Evolutionary conservation across 2,329 filamentous ascomycete species (phyloP), one percentile per base, ranked within the genome.

Genomic region (Cercospora beticola): DNA sequence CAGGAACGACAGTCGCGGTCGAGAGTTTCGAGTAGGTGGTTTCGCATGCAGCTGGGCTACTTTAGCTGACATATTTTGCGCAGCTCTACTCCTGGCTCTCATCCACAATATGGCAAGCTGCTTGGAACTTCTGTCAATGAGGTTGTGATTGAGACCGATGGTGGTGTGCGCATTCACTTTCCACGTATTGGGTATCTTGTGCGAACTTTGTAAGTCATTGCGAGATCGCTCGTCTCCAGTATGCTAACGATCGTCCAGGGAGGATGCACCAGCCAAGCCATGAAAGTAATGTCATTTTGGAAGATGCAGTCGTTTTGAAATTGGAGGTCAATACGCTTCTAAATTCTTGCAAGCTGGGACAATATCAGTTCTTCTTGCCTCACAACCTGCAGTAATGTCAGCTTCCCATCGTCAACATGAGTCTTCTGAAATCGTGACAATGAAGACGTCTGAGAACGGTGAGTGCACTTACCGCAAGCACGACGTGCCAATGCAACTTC

Each of bases 151-250:
- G 75, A 76, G 57, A 62, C 77, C 36, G 75, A 74, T 36, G 71
- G 74, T 69, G 75, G 75, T 10, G 64, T 78, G 23, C 69, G 72
- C 0, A 52, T 81, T 31, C 80, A 82, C 62, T 82, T 81, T 66
- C 80, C 81, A 0, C 74, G 78, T 4, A 78, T 79, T 68, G 80
- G 81, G 26, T 81, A 81, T 68, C 73, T 76, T 46, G 70, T 77
- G 9, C 68, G 72, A 12, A 57, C 36, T 36, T 64, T 66, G 66
- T 70, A 70, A 66, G 59, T 62, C 5, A 12, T 59, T 23, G 26
- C 18, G 16, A 31, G 12, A n/a, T 6, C 16, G 5, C 3, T 9
- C 6, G 33, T 49, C 31, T 21, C 7, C 62, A 4, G 14, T 28
- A 31, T 57, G 33, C 62, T 64, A 31, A 64, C 14, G 3, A 36